These are phyloP conservation scores for Gillenia trifoliata DNA, from an alignment of 306 rosid species.

Conservation along the genomic window DNA sequence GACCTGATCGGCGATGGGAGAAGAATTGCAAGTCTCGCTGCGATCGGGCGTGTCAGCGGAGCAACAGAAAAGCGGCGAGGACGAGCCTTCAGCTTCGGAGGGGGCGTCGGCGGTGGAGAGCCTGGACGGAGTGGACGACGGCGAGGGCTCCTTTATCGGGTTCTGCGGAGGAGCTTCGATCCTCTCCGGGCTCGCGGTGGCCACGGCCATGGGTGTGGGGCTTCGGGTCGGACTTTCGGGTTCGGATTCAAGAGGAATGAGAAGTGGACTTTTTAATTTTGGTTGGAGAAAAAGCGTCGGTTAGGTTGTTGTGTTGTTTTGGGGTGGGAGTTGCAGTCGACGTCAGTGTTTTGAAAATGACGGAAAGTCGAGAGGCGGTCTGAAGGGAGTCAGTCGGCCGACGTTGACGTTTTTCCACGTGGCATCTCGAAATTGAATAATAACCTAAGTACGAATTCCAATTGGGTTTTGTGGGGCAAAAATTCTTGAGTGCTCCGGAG, in stretches of 20 bases:
- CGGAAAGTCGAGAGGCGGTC: not conserved
- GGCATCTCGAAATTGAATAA: not conserved
- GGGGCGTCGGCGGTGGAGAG: constrained; percentile 20
- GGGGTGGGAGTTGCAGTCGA: not conserved
- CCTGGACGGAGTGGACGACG: constrained; percentile 18
- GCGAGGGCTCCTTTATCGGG: constrained; percentile 31
- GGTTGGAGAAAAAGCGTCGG: not conserved
- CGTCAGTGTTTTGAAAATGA: not conserved
- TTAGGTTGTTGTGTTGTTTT: constrained; percentile 2
- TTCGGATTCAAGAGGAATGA: not conserved
- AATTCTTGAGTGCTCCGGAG: no score
- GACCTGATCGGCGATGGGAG: constrained; percentile 38
- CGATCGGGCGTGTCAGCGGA: constrained; percentile 38
- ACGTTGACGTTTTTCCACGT: constrained; percentile 12
- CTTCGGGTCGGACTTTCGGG: not conserved
- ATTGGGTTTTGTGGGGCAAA: no score
- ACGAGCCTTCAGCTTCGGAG: constrained; percentile 25
- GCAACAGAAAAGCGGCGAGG: constrained; percentile 13
- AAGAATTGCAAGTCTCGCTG: constrained; percentile 33
- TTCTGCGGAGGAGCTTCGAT: constrained; percentile 33
- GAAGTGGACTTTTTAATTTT: not conserved
- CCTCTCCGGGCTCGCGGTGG: constrained; percentile 19
- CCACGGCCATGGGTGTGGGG: constrained; percentile 27
- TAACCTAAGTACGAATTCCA: no score
- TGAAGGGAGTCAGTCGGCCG: not conserved